phyloP scores from a whole-genome alignment of 2,329 filamentous ascomycete species.

The Dactylellina cionopaga region DNA sequence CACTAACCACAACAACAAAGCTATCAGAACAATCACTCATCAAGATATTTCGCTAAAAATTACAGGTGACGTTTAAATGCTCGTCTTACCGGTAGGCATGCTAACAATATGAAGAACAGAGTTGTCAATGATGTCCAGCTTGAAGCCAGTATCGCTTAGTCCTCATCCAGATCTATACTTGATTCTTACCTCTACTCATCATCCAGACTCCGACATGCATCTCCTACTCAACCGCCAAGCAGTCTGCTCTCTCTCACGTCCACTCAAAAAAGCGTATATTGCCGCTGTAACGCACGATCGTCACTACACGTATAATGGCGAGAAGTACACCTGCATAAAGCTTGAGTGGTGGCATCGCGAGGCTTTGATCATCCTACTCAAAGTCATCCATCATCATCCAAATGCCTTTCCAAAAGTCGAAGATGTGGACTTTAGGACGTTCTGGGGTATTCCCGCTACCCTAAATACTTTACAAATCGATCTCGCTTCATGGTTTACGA shows the following conservation, averaged over 20 bases:
- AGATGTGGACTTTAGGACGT: neutral
- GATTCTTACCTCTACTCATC: neutral
- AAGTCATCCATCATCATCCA: constrained; percentile 17
- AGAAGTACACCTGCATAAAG: constrained; percentile 7
- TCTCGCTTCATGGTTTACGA: constrained; percentile 9
- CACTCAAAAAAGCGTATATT: constrained; percentile 6
- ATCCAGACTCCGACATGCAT: neutral
- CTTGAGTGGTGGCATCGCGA: constrained; percentile 20
- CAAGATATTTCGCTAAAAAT: no score
- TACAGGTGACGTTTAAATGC: no score
- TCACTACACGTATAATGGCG: neutral
- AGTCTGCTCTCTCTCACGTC: constrained; percentile 2
- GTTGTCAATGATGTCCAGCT: neutral
- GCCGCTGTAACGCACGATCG: constrained; percentile 8
- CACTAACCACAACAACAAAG: no score
- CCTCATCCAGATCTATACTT: constrained; percentile 16
- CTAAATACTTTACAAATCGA: constrained; percentile 22
- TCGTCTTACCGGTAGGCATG: no score
- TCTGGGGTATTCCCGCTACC: constrained; percentile 19
- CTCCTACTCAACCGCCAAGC: neutral
- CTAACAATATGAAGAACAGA: neutral
- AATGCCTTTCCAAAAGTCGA: neutral
- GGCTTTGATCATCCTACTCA: constrained; percentile 15
- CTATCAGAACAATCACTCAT: no score
- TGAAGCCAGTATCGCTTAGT: neutral